phyloP scores from a whole-genome alignment of 2,329 filamentous ascomycete genomes.

The Cytospora mali region DNA sequence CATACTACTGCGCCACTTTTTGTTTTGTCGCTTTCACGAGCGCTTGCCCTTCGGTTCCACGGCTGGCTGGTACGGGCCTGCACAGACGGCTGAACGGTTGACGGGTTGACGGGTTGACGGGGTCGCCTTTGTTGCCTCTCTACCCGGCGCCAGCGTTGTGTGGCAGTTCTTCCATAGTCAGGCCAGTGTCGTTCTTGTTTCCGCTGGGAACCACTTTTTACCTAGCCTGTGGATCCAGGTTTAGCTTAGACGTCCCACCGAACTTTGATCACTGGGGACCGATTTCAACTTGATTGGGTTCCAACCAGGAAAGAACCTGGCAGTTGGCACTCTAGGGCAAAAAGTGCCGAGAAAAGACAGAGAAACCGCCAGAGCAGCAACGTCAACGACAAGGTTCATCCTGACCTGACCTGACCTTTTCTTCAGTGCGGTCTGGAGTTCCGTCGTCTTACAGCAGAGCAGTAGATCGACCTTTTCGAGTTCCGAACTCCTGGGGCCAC shows the following conservation, averaged over 20 bases:
- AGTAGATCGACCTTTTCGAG: background rate
- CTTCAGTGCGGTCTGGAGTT: slow-evolving; percentile 15
- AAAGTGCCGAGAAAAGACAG: background rate
- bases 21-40: slow-evolving; percentile 5
- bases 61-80: no score
- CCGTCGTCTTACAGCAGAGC: no score
- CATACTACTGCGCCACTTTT: slow-evolving; percentile 7
- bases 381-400: background rate
- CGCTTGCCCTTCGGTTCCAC: slow-evolving; percentile 10
- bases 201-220: background rate
- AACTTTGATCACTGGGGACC: background rate
- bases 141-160: no score
- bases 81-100: no score
- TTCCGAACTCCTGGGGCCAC: background rate
- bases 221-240: background rate
- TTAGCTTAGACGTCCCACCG: background rate
- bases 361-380: background rate
- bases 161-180: no score
- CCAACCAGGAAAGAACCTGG: background rate
- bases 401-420: background rate
- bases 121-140: no score
- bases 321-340: background rate
- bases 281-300: background rate
- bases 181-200: no score
- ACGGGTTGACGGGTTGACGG: no score